These are phyloP conservation scores for Lepidium africanum DNA, from an alignment of 345 rosid genomes.

Conservation along the genomic window DNA sequence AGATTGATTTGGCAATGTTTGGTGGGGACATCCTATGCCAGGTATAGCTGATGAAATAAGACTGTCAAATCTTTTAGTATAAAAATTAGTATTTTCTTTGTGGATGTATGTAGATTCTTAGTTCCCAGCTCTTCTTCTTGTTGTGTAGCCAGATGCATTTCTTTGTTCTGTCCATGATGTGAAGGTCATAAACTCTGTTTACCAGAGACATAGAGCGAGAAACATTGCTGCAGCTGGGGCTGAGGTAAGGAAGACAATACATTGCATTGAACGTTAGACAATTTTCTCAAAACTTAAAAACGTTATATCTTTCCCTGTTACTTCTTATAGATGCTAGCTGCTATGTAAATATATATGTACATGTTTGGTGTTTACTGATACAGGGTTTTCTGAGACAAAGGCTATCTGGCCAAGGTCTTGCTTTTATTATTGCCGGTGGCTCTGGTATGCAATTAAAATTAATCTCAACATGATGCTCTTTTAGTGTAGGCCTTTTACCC, in stretches of 20 bases:
- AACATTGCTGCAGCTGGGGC: constrained; percentile 47
- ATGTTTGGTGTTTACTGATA: background rate
- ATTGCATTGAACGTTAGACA: background rate
- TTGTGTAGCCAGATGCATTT: constrained; percentile 96
- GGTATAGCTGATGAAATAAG: constrained; percentile 39
- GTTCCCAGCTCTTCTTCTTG: constrained; percentile 1
- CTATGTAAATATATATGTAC: background rate
- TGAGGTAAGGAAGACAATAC: constrained; percentile 46
- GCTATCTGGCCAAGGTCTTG: constrained; percentile 90
- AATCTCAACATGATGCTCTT: background rate
- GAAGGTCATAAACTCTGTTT: constrained; percentile 64
- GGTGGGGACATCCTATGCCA: constrained; percentile 93
- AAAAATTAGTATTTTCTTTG: background rate
- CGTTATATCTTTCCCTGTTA: background rate
- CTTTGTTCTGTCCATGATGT: constrained; percentile 92
- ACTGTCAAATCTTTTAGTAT: background rate
- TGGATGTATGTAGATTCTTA: background rate
- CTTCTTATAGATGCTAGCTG: background rate
- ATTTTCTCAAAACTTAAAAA: background rate
- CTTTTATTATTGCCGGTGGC: constrained; percentile 90
- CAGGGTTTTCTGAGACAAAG: constrained; percentile 91
- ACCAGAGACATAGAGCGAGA: constrained; percentile 76
- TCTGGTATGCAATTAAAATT: constrained; percentile 53
- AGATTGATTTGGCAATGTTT: constrained; percentile 90
- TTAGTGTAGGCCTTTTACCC: background rate